Percentiles rank a stretch among this genome's conserved stretches.
These are phyloP conservation scores for Talaromyces wortmannii DNA, from an alignment of 495 filamentous ascomycete genomes.

Conservation along the genomic window DNA sequence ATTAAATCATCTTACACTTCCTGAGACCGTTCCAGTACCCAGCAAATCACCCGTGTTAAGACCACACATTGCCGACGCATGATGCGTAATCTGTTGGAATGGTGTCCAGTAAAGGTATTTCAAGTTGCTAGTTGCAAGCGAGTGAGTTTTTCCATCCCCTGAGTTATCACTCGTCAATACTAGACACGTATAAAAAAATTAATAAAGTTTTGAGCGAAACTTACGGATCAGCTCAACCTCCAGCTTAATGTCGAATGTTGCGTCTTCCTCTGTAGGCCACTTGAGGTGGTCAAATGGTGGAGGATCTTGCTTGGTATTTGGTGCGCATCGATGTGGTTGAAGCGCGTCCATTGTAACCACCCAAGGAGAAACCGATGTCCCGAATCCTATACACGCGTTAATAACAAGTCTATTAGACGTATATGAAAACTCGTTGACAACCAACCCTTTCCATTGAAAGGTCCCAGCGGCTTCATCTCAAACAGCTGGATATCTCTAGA, in stretches of 20 bases:
- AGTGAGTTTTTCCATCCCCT: constrained; percentile 16
- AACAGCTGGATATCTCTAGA: constrained; percentile 84
- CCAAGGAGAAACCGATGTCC: no score
- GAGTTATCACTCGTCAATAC: neutral
- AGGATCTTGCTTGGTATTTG: constrained; percentile 8
- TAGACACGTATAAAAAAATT: neutral
- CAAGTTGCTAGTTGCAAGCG: constrained; percentile 12
- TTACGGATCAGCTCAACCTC: constrained; percentile 13
- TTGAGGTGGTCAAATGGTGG: constrained; percentile 4
- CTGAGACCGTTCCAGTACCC: constrained; percentile 18
- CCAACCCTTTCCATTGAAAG: constrained; percentile 86
- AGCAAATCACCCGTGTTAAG: constrained; percentile 16
- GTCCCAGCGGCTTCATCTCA: constrained; percentile 81
- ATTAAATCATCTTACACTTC: constrained; percentile 6
- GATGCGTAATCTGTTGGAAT: constrained; percentile 15
- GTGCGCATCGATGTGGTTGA: no score
- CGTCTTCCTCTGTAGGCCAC: neutral
- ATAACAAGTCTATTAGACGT: no score
- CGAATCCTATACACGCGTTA: no score
- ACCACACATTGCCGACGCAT: constrained; percentile 12
- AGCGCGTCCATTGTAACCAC: no score
- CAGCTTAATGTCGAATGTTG: constrained; percentile 15
- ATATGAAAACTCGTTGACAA: no score
- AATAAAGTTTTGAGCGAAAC: neutral
- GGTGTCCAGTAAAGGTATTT: constrained; percentile 21